These are phyloP conservation scores for Entophlyctis helioformis DNA, from an alignment of 192 early-diverging fungal species.

Conservation along the genomic window DNA sequence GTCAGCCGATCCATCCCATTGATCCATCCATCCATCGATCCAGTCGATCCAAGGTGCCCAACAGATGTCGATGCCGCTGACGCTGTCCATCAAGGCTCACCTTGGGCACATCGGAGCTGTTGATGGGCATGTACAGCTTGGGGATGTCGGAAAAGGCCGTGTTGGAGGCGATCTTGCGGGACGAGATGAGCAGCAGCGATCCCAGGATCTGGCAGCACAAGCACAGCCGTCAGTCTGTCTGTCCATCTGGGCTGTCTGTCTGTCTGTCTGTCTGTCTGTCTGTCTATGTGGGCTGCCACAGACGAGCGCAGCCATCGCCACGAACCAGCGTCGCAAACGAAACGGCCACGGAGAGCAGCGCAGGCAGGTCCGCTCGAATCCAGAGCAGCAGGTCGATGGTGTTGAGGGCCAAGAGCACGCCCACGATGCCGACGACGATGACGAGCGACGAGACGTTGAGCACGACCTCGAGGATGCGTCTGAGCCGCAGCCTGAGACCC, in stretches of 20 bases:
- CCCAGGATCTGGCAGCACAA: conserved; percentile 2
- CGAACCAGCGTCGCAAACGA: not conserved
- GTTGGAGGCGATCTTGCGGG: conserved; percentile 11
- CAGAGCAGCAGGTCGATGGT: conserved; percentile 14
- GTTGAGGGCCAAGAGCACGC: conserved; percentile 4
- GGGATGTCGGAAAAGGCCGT: conserved; percentile 16
- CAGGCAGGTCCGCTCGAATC: conserved; percentile 1
- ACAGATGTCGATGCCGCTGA: too few species aligned
- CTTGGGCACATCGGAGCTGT: conserved; percentile 19
- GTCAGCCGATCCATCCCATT: too few species aligned
- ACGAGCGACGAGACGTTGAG: conserved; percentile 3
- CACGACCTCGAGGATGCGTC: too few species aligned
- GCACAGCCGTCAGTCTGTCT: not conserved
- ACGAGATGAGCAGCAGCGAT: conserved; percentile 13
- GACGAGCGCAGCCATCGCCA: not conserved
- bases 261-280: not conserved
- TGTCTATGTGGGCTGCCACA: not conserved
- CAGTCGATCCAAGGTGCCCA: too few species aligned
- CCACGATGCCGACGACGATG: conserved; percentile 2
- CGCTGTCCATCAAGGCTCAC: too few species aligned
- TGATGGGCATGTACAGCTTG: conserved; percentile 25
- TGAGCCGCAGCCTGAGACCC: too few species aligned
- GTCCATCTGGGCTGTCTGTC: not conserved
- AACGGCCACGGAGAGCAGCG: conserved; percentile 8
- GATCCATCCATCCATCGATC: too few species aligned